Evolutionary conservation across 371 early-diverging fungal species (phyloP).

Genomic region (Mucor circinelloides): DNA sequence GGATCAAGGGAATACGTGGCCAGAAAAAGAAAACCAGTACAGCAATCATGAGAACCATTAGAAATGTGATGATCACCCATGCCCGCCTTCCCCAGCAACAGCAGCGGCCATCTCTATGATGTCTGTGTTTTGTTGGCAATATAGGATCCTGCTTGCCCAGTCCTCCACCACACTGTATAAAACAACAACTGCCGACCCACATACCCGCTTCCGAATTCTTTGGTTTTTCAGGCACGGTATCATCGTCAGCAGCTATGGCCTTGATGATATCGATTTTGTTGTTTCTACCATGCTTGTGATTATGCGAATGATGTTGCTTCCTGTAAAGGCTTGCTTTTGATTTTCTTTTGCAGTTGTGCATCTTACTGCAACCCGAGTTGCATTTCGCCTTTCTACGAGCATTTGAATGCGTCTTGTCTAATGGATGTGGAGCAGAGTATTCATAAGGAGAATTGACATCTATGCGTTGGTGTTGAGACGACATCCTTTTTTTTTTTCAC

Average conservation of each 20-base stretch:
- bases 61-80: conserved; percentile 26
- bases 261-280: neutral
- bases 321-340: neutral
- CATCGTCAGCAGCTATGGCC: neutral
- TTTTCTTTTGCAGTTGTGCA: neutral
- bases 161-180: neutral
- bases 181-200: conserved; percentile 12
- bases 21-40: conserved; percentile 25
- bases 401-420: neutral
- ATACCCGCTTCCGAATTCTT: neutral
- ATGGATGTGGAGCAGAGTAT: neutral
- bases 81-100: conserved; percentile 12
- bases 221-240: neutral
- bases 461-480: neutral
- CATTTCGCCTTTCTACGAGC: neutral
- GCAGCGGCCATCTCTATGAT: neutral
- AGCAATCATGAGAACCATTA: conserved; percentile 11
- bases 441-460: neutral
- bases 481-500: neutral
- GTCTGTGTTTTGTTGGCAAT: neutral
- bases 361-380: neutral
- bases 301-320: neutral
- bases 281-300: neutral
- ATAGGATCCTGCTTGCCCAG: neutral
- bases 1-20: conserved; percentile 37